Evolutionary conservation across 2,329 filamentous ascomycete genomes (phyloP).

Genomic region (Venturia nashicola): DNA sequence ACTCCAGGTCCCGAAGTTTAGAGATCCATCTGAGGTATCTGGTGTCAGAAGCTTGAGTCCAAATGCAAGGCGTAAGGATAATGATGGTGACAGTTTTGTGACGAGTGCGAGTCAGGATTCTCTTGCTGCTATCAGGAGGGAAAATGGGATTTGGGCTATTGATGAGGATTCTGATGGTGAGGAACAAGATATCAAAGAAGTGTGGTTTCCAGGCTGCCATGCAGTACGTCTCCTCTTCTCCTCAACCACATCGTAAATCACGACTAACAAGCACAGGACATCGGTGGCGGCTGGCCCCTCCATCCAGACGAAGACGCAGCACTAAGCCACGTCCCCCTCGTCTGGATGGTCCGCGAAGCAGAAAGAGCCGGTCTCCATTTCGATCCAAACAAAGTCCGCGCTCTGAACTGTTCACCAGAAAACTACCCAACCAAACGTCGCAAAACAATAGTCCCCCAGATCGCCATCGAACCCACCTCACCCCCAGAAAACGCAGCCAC

Average conservation of each 20-base stretch:
- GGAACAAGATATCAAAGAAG: conserved; percentile 63
- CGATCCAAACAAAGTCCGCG: conserved; percentile 53
- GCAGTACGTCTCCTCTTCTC: conserved; percentile 27
- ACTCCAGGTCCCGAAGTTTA: conserved; percentile 19
- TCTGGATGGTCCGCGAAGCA: conserved; percentile 59
- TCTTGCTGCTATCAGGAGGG: conserved; percentile 16
- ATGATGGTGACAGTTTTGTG: conserved; percentile 17
- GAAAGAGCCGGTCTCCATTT: conserved; percentile 56
- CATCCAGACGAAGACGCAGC: conserved; percentile 42
- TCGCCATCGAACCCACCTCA: conserved; percentile 1
- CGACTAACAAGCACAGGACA: conserved; percentile 34
- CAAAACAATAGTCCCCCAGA: background rate
- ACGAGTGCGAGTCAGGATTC: conserved; percentile 16
- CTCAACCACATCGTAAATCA: conserved; percentile 5
- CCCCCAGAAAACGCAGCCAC: background rate
- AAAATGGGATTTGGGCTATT: conserved; percentile 22
- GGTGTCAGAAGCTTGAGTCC: conserved; percentile 22
- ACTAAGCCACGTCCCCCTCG: conserved; percentile 54
- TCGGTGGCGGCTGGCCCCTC: conserved; percentile 62
- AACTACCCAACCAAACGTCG: conserved; percentile 12
- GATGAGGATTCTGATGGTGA: conserved; percentile 19
- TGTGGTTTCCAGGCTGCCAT: conserved; percentile 72
- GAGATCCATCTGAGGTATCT: conserved; percentile 21
- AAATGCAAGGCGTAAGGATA: conserved; percentile 14
- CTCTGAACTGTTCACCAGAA: conserved; percentile 50